Base-by-base conservation (phyloP, 768 basidiomycete species). In the Hygrophoropsis aurantiaca region DNA sequence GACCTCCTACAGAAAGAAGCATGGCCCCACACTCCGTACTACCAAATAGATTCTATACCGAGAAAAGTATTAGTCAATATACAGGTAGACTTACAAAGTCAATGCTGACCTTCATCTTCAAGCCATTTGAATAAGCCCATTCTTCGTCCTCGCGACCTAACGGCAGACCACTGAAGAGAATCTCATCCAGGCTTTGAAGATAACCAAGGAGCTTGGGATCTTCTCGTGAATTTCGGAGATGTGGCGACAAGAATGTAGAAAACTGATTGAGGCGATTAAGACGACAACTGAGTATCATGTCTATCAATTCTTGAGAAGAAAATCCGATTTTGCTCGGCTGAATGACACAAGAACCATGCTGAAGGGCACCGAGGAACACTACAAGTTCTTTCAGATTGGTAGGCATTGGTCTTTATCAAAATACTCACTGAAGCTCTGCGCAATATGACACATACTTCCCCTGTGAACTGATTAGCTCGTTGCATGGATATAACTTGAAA, bases 361-460 rank as follows among this genome's bases (percentile, higher is more conserved):
- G 85, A 21, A 91, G 68, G 48, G 75, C 70, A 40, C 87, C 85
- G 57, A 89, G 68, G 37, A 90, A 72, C 81, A 88, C 85, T 85
- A 52, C 50, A 46, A 46, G 40, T 32, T 44, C 25, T 40, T 56
- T 50, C 51, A 56, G 24, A 53, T 55, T 62, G 54, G 61, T 59
- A 47, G 57, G 57, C 35, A 55, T 58, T 26, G 47, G 47, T 44
- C 45, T 42, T 45, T 38, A 40, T 11, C 30, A 46, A 40, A 55
- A 7, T 15, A 71, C 84, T 72, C 66, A 87, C 85, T 82, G 74
- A 82, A 87, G 34, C 76, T 80, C 64, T 89, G 85, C 23, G 68
- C 88, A 51, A 89, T 89, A 66, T 89, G 88, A 60, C 84, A 88
- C 85, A 90, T 85, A 72, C 84, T 85, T 47, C 88, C 87, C 74